These are phyloP conservation scores for Didymella pinodella DNA, from an alignment of 2,329 filamentous ascomycete genomes.

Conservation along the genomic window DNA sequence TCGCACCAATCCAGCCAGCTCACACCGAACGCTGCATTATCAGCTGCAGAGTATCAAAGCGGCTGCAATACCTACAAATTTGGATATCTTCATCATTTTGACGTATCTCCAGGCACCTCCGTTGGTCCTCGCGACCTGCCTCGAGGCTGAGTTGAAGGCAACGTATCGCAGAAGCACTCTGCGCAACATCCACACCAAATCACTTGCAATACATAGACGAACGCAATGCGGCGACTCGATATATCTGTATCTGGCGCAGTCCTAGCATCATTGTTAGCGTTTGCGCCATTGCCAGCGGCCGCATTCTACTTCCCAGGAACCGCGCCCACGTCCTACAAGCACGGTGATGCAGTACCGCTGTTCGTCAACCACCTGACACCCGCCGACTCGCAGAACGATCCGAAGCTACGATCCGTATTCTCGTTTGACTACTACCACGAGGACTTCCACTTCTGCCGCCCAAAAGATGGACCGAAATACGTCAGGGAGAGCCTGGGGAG, in stretches of 20 bases:
- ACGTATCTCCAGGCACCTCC: slow-evolving; percentile 11
- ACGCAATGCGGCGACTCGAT: slow-evolving; percentile 43
- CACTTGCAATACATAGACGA: slow-evolving; percentile 2
- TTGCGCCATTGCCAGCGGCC: slow-evolving; percentile 50
- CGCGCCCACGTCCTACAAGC: slow-evolving; percentile 89
- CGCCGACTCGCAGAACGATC: slow-evolving; percentile 76
- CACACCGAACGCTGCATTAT: slow-evolving; percentile 1
- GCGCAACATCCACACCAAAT: slow-evolving; percentile 5
- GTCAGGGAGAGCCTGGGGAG: slow-evolving; percentile 91
- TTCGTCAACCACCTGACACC: slow-evolving; percentile 94
- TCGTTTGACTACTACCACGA: slow-evolving; percentile 96
- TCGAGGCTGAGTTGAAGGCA: slow-evolving; percentile 15
- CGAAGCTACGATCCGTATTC: slow-evolving; percentile 87
- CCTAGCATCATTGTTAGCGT: slow-evolving; percentile 49
- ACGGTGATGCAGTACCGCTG: slow-evolving; percentile 80
- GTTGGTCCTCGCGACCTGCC: slow-evolving; percentile 26
- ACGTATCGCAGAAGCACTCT: slow-evolving; percentile 12
- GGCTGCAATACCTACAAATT: not conserved
- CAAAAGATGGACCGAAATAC: slow-evolving; percentile 76
- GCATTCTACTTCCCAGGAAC: slow-evolving; percentile 98
- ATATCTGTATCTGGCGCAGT: slow-evolving; percentile 37
- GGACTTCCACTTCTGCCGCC: slow-evolving; percentile 86
- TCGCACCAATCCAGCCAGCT: slow-evolving; percentile 11
- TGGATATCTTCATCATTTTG: not conserved
- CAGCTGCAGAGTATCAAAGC: not conserved